Evolutionary conservation across 768 basidiomycete genomes (phyloP).

Genomic region (Boletus eberwhitei): DNA sequence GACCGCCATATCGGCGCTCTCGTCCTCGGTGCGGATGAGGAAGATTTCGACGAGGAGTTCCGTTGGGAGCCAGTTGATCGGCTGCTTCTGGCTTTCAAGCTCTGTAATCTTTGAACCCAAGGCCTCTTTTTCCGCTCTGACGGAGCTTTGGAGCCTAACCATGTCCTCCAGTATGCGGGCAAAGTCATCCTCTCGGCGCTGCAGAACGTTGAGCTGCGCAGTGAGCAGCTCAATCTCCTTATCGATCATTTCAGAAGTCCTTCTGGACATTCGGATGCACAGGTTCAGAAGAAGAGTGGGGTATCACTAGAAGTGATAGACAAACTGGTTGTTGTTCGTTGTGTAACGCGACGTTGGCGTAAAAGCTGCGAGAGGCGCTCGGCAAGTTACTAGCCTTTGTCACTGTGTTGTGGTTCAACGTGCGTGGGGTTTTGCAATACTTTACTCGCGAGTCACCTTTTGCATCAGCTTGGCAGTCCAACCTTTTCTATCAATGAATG

Average conservation of each 20-base stretch:
- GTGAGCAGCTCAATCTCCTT: slow-evolving; percentile 37
- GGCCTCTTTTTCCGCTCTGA: slow-evolving; percentile 32
- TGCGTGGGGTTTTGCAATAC: too few species aligned
- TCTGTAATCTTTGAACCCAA: slow-evolving; percentile 30
- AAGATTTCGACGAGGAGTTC: slow-evolving; percentile 49
- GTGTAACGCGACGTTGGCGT: background rate
- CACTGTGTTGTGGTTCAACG: background rate
- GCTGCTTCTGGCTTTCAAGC: slow-evolving; percentile 41
- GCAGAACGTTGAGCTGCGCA: slow-evolving; percentile 37
- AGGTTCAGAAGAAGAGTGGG: background rate
- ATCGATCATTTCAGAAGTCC: slow-evolving; percentile 29
- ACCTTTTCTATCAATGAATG: too few species aligned
- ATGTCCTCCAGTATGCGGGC: slow-evolving; percentile 41
- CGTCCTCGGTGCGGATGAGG: slow-evolving; percentile 26
- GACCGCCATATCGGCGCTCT: slow-evolving; percentile 20
- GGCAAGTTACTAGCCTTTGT: background rate
- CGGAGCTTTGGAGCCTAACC: slow-evolving; percentile 34
- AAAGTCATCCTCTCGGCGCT: slow-evolving; percentile 39
- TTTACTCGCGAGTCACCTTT: too few species aligned
- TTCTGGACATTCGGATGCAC: slow-evolving; percentile 18
- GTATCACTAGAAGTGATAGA: background rate
- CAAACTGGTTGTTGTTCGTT: background rate
- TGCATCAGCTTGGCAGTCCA: too few species aligned
- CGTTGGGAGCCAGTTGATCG: slow-evolving; percentile 49
- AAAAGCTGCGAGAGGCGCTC: background rate